Percentiles rank a stretch among this genome's conserved stretches.
Evolutionary conservation across 2,329 filamentous ascomycete species (phyloP).

Genomic region (Fusarium falciforme): DNA sequence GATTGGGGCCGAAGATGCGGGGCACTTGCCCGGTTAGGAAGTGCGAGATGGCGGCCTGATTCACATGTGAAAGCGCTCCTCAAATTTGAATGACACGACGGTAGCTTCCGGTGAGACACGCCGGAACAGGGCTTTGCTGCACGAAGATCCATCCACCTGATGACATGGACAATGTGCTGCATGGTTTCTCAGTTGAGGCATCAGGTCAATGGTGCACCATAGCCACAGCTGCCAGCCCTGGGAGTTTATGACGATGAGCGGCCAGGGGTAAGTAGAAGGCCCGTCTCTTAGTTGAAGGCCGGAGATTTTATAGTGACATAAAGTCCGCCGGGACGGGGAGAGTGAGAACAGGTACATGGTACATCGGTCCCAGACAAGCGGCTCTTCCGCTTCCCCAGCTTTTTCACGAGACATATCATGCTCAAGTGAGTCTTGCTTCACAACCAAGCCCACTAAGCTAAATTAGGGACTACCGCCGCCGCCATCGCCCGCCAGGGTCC

Average conservation of each 20-base stretch:
- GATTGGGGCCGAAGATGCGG: slow-evolving; percentile 26
- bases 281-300: not conserved
- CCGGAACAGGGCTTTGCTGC: not conserved
- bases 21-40: slow-evolving; percentile 4
- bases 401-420: slow-evolving; percentile 20
- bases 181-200: not conserved
- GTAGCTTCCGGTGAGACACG: not conserved
- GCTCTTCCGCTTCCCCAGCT: slow-evolving; percentile 32
- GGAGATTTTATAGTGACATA: slow-evolving; percentile 3
- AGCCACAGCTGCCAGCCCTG: not conserved
- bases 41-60: not conserved
- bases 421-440: slow-evolving; percentile 16
- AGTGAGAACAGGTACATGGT: not conserved
- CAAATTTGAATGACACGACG: not conserved
- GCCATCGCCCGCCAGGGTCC: slow-evolving; percentile 13
- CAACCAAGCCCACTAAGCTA: slow-evolving; percentile 25
- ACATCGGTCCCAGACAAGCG: slow-evolving; percentile 4
- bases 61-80: slow-evolving; percentile 30
- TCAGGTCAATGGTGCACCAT: not conserved
- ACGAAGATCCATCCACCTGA: not conserved
- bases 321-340: slow-evolving; percentile 7
- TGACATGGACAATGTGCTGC: not conserved
- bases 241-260: slow-evolving; percentile 2
- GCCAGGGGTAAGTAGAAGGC: not conserved
- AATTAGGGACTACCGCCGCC: slow-evolving; percentile 35